These are phyloP conservation scores for Prunus campanulata DNA, from an alignment of 306 rosid species.

Conservation along the genomic window DNA sequence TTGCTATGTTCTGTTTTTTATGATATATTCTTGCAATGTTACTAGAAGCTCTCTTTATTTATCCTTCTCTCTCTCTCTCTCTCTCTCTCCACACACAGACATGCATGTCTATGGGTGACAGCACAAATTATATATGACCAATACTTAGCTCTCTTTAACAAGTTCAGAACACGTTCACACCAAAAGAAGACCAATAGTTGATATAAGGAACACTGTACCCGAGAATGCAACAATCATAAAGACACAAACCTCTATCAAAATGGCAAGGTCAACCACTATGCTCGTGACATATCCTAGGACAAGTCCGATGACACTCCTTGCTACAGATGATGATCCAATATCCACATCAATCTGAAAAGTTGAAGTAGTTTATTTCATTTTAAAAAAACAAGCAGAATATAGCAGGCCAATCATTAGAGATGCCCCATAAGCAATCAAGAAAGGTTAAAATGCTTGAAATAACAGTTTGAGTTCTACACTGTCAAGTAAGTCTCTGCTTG, in stretches of 20 bases:
- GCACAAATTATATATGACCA: not conserved
- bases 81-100: no score
- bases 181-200: slow-evolving; percentile 1
- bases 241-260: slow-evolving; percentile 79
- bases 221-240: slow-evolving; percentile 11
- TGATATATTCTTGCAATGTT: not conserved
- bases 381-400: not conserved
- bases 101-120: no score
- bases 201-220: slow-evolving; percentile 2
- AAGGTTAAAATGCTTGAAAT: not conserved
- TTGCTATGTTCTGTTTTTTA: not conserved
- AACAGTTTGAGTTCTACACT: not conserved
- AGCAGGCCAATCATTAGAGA: not conserved
- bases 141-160: not conserved
- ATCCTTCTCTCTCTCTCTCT: no score
- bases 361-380: slow-evolving; percentile 5
- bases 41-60: no score
- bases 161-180: not conserved
- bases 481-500: not conserved
- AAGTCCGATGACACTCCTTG: slow-evolving; percentile 86
- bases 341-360: slow-evolving; percentile 87
- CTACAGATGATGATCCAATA: slow-evolving; percentile 95
- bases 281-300: slow-evolving; percentile 94
- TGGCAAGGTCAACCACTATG: slow-evolving; percentile 90
- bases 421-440: not conserved